These are phyloP conservation scores for Hippophae gyantsensis DNA, from an alignment of 306 rosid species.

Conservation along the genomic window DNA sequence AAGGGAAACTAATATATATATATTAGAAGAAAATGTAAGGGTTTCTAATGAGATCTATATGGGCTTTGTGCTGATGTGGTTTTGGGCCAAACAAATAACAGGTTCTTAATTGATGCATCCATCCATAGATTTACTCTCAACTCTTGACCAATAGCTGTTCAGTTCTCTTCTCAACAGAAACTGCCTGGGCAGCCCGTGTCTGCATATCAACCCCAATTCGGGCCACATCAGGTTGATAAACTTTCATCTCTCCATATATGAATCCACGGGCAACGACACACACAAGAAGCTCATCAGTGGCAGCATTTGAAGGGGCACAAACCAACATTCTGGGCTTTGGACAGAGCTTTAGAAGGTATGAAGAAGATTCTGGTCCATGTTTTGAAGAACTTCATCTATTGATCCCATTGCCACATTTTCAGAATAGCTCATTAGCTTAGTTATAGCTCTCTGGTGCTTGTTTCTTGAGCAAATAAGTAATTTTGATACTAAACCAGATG, in stretches of 20 bases:
- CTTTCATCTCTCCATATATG: conserved; percentile 98
- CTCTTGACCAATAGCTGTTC: conserved; percentile 85
- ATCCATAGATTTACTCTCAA: conserved; percentile 69
- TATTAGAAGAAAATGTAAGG: too few relatives aligned
- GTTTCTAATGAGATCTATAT: too few relatives aligned
- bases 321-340: conserved; percentile 98
- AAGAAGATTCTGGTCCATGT: conserved; percentile 91
- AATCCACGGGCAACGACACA: conserved; percentile 97
- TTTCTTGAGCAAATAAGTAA: conserved; percentile 90
- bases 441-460: conserved; percentile 98
- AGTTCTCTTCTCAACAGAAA: conserved; percentile 95
- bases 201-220: conserved; percentile 97
- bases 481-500: conserved; percentile 97
- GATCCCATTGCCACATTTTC: conserved; percentile 64
- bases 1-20: too few relatives aligned
- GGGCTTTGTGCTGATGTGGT: too few relatives aligned
- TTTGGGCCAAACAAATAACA: too few relatives aligned
- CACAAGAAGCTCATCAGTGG: conserved; percentile 96
- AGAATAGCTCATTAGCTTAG: conserved; percentile 65
- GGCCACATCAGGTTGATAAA: conserved; percentile 96
- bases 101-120: conserved; percentile 85
- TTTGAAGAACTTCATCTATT: conserved; percentile 94
- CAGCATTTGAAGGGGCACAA: conserved; percentile 98
- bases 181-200: conserved; percentile 99
- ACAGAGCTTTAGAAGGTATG: conserved; percentile 88